phyloP scores from a whole-genome alignment of 495 filamentous ascomycete species.

The Neurospora intermedia region DNA sequence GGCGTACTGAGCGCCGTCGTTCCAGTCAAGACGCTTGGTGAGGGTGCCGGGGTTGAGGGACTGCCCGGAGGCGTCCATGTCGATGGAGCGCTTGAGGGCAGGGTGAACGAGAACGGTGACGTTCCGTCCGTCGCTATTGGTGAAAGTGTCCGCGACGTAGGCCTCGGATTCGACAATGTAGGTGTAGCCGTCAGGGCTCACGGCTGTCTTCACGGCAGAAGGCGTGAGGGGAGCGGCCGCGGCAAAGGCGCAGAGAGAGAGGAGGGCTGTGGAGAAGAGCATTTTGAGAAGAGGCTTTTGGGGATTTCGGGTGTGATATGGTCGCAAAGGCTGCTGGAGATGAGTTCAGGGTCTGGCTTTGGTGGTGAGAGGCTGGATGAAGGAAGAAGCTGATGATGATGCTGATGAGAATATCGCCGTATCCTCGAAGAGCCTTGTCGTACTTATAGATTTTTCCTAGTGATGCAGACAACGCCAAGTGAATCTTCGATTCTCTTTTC shows the following conservation, averaged over 20 bases:
- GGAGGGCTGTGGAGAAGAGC: background rate
- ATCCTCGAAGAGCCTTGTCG: background rate
- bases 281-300: background rate
- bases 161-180: background rate
- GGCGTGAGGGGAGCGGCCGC: background rate
- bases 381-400: background rate
- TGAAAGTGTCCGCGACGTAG: background rate
- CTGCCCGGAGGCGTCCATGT: background rate
- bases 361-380: background rate
- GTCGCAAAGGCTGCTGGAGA: background rate
- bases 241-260: background rate
- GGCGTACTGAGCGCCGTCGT: background rate
- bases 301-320: background rate
- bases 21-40: background rate
- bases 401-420: background rate
- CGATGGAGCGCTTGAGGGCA: background rate
- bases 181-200: background rate
- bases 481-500: background rate
- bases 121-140: background rate
- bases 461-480: background rate
- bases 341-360: background rate
- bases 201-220: background rate
- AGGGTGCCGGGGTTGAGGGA: background rate
- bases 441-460: background rate
- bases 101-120: background rate